phyloP scores from a whole-genome alignment of 768 basidiomycete genomes.

The Dioszegia crocea region DNA sequence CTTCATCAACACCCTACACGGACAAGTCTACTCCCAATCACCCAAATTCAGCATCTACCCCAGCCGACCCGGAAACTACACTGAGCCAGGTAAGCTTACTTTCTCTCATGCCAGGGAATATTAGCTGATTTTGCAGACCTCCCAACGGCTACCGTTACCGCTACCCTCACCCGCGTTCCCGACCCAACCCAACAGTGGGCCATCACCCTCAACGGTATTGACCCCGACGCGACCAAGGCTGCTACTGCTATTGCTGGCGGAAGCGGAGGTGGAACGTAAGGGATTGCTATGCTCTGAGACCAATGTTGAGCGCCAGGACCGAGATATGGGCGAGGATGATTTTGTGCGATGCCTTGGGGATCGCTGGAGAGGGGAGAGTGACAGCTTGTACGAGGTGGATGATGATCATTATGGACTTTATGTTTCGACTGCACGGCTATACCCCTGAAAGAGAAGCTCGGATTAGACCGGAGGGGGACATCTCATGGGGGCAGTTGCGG shows the following conservation, averaged over 20 bases:
- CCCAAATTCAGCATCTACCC: conserved; percentile 42
- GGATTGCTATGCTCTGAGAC: conserved; percentile 40
- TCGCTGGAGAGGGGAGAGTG: no score
- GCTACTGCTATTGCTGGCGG: conserved; percentile 80
- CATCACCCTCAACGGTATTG: conserved; percentile 41
- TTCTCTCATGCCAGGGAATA: neutral
- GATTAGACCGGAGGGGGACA: no score
- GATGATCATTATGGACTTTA: neutral
- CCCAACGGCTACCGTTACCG: conserved; percentile 41
- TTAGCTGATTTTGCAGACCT: conserved; percentile 17
- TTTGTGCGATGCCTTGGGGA: no score
- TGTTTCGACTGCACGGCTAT: neutral
- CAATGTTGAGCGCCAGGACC: neutral
- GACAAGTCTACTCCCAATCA: conserved; percentile 40
- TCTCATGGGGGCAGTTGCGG: no score
- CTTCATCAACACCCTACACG: conserved; percentile 47
- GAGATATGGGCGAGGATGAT: neutral
- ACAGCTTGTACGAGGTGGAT: neutral
- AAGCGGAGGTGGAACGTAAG: conserved; percentile 91
- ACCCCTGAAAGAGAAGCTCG: no score
- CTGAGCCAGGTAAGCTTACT: conserved; percentile 19
- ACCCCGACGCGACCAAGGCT: conserved; percentile 57
- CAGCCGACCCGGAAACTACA: conserved; percentile 39
- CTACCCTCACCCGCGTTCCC: conserved; percentile 35
- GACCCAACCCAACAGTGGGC: conserved; percentile 48